These are phyloP conservation scores for Mortierella claussenii DNA, from an alignment of 192 early-diverging fungal species.

Conservation along the genomic window DNA sequence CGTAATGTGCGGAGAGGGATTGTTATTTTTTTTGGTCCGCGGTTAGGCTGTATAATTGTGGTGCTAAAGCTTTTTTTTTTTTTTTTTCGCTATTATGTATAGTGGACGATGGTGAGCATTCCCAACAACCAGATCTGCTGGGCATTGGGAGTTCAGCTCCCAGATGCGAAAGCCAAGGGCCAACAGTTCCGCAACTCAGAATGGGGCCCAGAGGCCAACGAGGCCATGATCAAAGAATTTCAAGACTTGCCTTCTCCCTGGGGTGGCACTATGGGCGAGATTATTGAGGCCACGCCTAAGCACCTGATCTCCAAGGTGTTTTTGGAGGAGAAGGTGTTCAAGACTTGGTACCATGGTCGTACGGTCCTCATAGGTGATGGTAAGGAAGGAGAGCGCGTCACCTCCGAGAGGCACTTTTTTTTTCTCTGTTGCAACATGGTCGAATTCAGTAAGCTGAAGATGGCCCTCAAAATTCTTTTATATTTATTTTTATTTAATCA, in stretches of 20 bases:
- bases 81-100: not conserved
- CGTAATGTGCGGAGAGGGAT: not conserved
- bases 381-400: not conserved
- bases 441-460: too few relatives aligned
- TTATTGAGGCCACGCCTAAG: constrained; percentile 14
- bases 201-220: constrained; percentile 26
- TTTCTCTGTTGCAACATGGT: not conserved
- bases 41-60: not conserved
- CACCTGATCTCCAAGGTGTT: constrained; percentile 20
- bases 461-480: too few relatives aligned
- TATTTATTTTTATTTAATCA: too few relatives aligned
- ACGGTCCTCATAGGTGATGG: constrained; percentile 15
- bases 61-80: not conserved
- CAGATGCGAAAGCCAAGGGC: not conserved
- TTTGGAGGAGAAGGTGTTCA: constrained; percentile 18
- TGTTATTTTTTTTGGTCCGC: too few relatives aligned
- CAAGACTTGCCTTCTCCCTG: not conserved
- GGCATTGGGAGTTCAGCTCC: not conserved
- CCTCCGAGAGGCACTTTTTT: not conserved
- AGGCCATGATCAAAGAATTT: constrained; percentile 2
- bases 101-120: constrained; percentile 10
- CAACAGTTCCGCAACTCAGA: constrained; percentile 15
- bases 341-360: constrained; percentile 16
- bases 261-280: constrained; percentile 13
- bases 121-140: constrained; percentile 23